Evolutionary conservation across 345 rosid species (phyloP), one percentile per base, ranked within the genome.

Genomic region (Gossypioides kirkii): DNA sequence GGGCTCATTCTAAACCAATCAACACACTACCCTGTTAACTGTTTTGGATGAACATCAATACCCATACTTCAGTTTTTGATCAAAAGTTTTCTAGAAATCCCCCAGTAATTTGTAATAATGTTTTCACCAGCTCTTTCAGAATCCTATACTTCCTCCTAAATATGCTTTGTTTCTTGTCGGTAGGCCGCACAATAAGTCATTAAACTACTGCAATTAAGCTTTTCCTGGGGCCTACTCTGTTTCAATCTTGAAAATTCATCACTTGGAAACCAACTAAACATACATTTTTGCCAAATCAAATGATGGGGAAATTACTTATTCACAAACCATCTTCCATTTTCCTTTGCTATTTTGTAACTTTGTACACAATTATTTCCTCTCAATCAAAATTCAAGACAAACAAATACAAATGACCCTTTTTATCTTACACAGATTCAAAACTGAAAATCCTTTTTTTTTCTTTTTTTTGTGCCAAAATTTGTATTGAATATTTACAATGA

Each of bases 401-500:
- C 25, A 1, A 32, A 32, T 32, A 32, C 38, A 32, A 32, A 32
- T 32, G 38, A 32, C 38, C 46, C 20, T 18, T 25, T 61, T 14
- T 64, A 64, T 63, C 28, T 63, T 42, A 63, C 69, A 42, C 28
- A 3, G 50, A 3, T 63, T 42, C 28, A 22, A 12, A 64, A 20
- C 65, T 16, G 8, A 32, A 61, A 60, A 17, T 0, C 2, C 18
- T 4, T 32, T 32, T 32, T 32, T 2, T 4, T 26, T 26, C 20
- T 18, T 38, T 38, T 38, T 36, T 18, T 41, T 32, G 38, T 5
- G 38, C 22, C 10, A 2, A n/a, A 2, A 20, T 56, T 61, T n/a
- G n/a, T 9, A 62, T 38, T 62, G 61, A 55, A 0, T 22, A 32
- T 76, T 59, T 56, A 78, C 28, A 70, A 26, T 43, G 74, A 69